These are phyloP conservation scores for Thielaviopsis euricoi DNA, from an alignment of 2,329 filamentous ascomycete genomes.

Conservation along the genomic window DNA sequence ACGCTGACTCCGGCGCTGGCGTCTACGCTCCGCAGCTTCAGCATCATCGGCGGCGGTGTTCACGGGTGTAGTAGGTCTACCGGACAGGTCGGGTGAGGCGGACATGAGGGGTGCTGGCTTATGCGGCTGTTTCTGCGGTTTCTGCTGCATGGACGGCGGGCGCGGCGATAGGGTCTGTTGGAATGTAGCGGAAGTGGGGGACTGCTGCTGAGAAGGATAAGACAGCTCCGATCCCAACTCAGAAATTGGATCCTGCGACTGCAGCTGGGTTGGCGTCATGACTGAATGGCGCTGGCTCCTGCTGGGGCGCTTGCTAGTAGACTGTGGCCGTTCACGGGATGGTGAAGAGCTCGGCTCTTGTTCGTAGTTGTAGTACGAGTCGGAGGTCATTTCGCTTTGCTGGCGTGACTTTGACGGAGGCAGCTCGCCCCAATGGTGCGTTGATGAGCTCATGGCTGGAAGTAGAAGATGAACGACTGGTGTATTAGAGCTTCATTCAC, in stretches of 20 bases:
- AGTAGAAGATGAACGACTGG: background rate
- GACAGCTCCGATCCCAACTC: constrained; percentile 4
- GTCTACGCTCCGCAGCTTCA: constrained; percentile 8
- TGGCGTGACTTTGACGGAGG: constrained; percentile 2
- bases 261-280: background rate
- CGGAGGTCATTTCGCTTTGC: constrained; percentile 10
- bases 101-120: background rate
- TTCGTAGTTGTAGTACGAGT: constrained; percentile 5
- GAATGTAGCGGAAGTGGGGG: constrained; percentile 10
- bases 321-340: background rate
- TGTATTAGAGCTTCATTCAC: background rate
- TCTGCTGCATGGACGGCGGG: constrained; percentile 2
- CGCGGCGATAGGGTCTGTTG: constrained; percentile 10
- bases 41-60: constrained; percentile 5
- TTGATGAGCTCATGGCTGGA: constrained; percentile 5
- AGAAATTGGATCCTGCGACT: background rate
- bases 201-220: constrained; percentile 1
- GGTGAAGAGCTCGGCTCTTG: background rate
- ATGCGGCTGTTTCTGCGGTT: constrained; percentile 1
- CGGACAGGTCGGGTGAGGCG: background rate
- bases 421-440: constrained; percentile 9
- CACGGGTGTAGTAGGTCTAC: constrained; percentile 7
- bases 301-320: background rate
- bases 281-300: background rate
- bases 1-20: constrained; percentile 10